Evolutionary conservation across 2,329 filamentous ascomycete genomes (phyloP).

Genomic region (Ascochyta rabiei): DNA sequence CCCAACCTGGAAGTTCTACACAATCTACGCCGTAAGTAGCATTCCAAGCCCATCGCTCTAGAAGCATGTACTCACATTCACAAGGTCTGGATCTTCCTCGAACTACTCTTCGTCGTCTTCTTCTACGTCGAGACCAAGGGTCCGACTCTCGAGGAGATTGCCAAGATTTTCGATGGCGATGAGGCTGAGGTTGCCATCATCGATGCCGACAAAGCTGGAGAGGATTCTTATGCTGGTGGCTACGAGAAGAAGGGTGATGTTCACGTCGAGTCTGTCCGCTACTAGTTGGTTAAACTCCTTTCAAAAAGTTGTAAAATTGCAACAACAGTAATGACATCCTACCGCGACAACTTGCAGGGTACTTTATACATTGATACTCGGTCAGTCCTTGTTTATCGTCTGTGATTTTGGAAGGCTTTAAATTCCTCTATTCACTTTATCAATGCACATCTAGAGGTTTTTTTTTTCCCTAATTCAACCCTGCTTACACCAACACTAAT

Average conservation of each 20-base stretch:
- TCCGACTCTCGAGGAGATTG: constrained; percentile 72
- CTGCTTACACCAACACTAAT: too few species aligned
- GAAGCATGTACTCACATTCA: constrained; percentile 12
- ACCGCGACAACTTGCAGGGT: background rate
- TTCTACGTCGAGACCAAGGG: constrained; percentile 74
- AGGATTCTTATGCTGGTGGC: constrained; percentile 21
- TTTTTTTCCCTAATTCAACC: too few species aligned
- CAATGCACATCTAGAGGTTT: background rate
- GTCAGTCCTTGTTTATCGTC: background rate
- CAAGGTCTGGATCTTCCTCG: constrained; percentile 63
- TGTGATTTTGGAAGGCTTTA: background rate
- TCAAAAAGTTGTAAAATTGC: background rate
- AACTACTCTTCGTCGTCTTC: constrained; percentile 68
- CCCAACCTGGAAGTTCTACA: constrained; percentile 65
- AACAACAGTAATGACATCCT: background rate
- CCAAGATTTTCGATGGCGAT: constrained; percentile 73
- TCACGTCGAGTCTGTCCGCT: constrained; percentile 21
- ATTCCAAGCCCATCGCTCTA: background rate
- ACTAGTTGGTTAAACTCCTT: background rate
- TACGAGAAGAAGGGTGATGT: constrained; percentile 35
- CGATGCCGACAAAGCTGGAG: constrained; percentile 32
- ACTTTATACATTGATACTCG: background rate
- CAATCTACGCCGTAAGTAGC: constrained; percentile 65
- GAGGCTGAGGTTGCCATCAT: constrained; percentile 53
- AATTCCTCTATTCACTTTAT: background rate